These are phyloP conservation scores for Stachybotrys chartarum DNA, from an alignment of 2,329 filamentous ascomycete genomes.

Conservation along the genomic window DNA sequence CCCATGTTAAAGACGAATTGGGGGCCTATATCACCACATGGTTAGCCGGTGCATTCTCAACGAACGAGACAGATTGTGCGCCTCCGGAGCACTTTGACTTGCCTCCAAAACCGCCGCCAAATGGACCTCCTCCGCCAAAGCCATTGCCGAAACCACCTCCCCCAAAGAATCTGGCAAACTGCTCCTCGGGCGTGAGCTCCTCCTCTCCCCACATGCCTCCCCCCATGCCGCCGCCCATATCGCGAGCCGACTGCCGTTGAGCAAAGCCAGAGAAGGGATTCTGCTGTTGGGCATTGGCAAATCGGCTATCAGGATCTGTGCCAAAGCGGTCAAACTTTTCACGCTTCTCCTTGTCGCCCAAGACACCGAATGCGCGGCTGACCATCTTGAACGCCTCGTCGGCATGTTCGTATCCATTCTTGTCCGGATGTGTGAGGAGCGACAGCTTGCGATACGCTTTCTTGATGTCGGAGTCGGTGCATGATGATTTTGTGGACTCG, in stretches of 20 bases:
- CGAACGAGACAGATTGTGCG: background rate
- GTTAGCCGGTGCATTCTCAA: background rate
- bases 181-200: constrained; percentile 91
- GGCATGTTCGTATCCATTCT: constrained; percentile 92
- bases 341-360: constrained; percentile 85
- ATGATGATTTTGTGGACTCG: constrained; percentile 54
- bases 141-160: constrained; percentile 63
- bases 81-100: background rate
- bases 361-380: constrained; percentile 81
- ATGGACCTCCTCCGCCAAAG: constrained; percentile 32
- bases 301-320: constrained; percentile 85
- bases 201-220: constrained; percentile 68
- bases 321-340: constrained; percentile 82
- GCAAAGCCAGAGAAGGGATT: constrained; percentile 61
- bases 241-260: constrained; percentile 31
- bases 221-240: constrained; percentile 42
- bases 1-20: constrained; percentile 95
- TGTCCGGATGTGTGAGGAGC: constrained; percentile 93
- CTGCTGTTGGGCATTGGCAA: constrained; percentile 54
- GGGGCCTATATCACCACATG: constrained; percentile 50
- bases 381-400: constrained; percentile 99
- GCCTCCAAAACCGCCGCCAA: constrained; percentile 26
- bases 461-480: constrained; percentile 81
- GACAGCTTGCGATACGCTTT: constrained; percentile 96
- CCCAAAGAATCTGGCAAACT: constrained; percentile 96